phyloP scores from a whole-genome alignment of 1,284 basidiomycete genomes.

The Sphaerobolus stellatus region DNA sequence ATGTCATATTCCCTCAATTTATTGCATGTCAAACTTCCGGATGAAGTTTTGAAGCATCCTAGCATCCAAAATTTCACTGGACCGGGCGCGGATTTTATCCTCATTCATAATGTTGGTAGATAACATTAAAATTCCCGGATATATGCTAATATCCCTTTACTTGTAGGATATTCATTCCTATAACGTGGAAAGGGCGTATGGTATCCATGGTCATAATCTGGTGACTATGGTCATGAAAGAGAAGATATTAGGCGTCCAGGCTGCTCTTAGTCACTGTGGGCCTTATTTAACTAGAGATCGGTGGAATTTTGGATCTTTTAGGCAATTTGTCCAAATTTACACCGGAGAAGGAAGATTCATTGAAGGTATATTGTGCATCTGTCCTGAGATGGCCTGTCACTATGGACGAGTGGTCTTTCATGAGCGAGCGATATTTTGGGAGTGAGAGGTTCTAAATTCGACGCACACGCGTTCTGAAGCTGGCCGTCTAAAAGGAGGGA shows the following conservation, averaged over 20 bases:
- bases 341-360: constrained; percentile 32
- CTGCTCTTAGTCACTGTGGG: constrained; percentile 36
- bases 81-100: not conserved
- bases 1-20: not conserved
- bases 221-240: constrained; percentile 45
- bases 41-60: not conserved
- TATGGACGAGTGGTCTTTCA: constrained; percentile 42
- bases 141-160: not conserved
- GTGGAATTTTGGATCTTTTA: constrained; percentile 27
- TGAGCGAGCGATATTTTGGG: constrained; percentile 43
- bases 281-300: constrained; percentile 26
- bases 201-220: constrained; percentile 49
- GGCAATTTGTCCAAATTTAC: constrained; percentile 29
- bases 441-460: constrained; percentile 5
- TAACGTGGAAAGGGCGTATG: constrained; percentile 5
- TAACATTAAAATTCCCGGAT: too few species aligned
- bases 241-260: constrained; percentile 29
- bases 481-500: too few species aligned
- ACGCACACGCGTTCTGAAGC: not conserved
- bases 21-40: not conserved
- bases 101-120: not conserved
- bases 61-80: not conserved
- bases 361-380: constrained; percentile 36
- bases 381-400: constrained; percentile 44
- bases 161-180: constrained; percentile 49